These are phyloP conservation scores for Aspergillus ibericus DNA, from an alignment of 2,329 filamentous ascomycete species.

Conservation along the genomic window DNA sequence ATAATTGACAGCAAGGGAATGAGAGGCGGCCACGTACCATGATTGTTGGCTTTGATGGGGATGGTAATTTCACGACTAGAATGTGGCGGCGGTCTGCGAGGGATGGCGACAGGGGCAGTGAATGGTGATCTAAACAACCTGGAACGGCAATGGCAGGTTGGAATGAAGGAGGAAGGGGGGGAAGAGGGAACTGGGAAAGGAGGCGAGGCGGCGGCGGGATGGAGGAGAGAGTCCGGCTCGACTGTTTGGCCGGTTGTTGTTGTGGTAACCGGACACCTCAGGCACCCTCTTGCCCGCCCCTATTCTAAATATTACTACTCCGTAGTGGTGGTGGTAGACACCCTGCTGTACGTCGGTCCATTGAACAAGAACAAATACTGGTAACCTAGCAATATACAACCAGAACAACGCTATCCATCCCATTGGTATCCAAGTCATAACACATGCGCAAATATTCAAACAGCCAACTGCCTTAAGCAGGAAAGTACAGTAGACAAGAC, in stretches of 20 bases:
- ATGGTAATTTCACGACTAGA: conserved; percentile 4
- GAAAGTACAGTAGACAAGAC: background rate
- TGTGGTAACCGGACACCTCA: conserved; percentile 22
- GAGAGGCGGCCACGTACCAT: conserved; percentile 14
- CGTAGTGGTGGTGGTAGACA: too few species aligned
- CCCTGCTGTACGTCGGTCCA: too few species aligned
- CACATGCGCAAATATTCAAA: background rate
- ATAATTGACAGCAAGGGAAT: background rate
- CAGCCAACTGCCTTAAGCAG: background rate
- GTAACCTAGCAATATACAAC: background rate
- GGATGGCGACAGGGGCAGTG: background rate
- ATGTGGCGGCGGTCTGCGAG: conserved; percentile 8
- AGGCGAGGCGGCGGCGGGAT: conserved; percentile 8
- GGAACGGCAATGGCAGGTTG: background rate
- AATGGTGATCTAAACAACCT: background rate
- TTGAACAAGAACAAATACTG: background rate
- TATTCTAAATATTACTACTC: background rate
- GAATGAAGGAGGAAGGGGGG: conserved; percentile 8
- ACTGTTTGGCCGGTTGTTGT: conserved; percentile 16
- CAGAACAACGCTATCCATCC: background rate
- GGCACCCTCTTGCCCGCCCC: background rate
- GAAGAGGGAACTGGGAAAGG: conserved; percentile 6
- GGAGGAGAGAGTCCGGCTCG: background rate
- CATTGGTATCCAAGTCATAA: background rate
- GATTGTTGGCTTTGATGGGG: conserved; percentile 1